Conservation (phyloP, 2,329 filamentous ascomycete species). For the Cladosporium sp. region DNA sequence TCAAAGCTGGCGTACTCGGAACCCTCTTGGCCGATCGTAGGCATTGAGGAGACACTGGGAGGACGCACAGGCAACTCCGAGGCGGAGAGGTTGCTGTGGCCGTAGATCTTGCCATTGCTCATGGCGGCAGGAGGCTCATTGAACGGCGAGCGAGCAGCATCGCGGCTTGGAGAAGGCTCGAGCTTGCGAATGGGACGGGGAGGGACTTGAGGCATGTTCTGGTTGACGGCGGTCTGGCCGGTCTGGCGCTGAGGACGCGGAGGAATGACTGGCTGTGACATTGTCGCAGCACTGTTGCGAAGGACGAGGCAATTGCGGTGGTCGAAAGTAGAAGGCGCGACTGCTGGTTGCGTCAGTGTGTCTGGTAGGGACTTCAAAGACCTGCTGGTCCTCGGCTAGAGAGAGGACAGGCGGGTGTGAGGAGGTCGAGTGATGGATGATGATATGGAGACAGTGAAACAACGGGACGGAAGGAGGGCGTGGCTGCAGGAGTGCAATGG, state of each 20-base stretch:
- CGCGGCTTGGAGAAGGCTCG: conserved; percentile 73
- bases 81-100: conserved; percentile 29
- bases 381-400: not conserved
- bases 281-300: conserved; percentile 24
- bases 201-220: conserved; percentile 67
- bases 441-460: conserved; percentile 2
- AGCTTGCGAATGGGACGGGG: conserved; percentile 71
- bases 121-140: conserved; percentile 60
- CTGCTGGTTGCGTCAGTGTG: conserved; percentile 11
- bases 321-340: not conserved
- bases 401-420: not conserved
- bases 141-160: conserved; percentile 78
- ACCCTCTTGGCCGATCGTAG: conserved; percentile 84
- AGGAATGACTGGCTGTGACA: conserved; percentile 56
- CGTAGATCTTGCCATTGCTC: conserved; percentile 31
- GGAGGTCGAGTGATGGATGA: not conserved
- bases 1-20: conserved; percentile 71
- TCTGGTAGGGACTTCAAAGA: conserved; percentile 5
- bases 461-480: conserved; percentile 1
- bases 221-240: conserved; percentile 38
- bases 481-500: conserved; percentile 7
- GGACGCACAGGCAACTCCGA: conserved; percentile 55
- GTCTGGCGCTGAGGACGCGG: conserved; percentile 58
- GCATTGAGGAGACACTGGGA: conserved; percentile 69
- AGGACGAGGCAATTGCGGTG: not conserved